phyloP scores from a whole-genome alignment of 108 stramenopile genomes.

The Skeletonema menzelii region DNA sequence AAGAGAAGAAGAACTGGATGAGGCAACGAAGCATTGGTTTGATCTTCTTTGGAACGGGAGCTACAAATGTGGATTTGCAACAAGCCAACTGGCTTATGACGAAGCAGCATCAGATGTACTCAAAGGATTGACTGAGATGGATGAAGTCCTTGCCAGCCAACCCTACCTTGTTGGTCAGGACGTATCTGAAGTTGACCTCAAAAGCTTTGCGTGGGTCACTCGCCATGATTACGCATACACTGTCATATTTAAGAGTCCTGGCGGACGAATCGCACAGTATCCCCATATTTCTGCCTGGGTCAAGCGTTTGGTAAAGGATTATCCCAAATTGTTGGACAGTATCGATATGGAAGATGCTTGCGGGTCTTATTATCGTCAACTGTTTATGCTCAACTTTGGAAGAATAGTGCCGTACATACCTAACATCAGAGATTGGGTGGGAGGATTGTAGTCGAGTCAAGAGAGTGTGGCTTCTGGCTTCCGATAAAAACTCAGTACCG shows the following conservation, averaged over 20 bases:
- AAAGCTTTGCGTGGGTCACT: constrained; percentile 75
- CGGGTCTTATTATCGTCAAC: constrained; percentile 70
- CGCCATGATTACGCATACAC: constrained; percentile 84
- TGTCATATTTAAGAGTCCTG: constrained; percentile 76
- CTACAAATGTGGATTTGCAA: constrained; percentile 88
- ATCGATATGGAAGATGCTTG: constrained; percentile 78
- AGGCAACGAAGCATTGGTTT: constrained; percentile 78
- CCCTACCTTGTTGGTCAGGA: constrained; percentile 54
- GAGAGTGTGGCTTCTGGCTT: too few species aligned
- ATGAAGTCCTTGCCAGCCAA: constrained; percentile 53
- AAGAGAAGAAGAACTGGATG: constrained; percentile 60
- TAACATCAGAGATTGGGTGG: constrained; percentile 42
- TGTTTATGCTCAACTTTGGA: constrained; percentile 84
- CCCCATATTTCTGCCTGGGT: constrained; percentile 44
- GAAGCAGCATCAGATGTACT: constrained; percentile 60
- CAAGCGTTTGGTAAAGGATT: constrained; percentile 38
- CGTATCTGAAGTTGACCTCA: constrained; percentile 79
- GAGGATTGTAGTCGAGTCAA: constrained; percentile 33
- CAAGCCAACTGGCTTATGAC: constrained; percentile 83
- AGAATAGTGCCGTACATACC: constrained; percentile 68
- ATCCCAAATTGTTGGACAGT: constrained; percentile 53
- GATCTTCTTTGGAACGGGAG: constrained; percentile 83
- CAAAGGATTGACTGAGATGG: constrained; percentile 59
- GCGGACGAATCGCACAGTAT: constrained; percentile 51
- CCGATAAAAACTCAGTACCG: too few species aligned